Evolutionary conservation across 805 yeast species (phyloP), one percentile per base, ranked within the genome.

Genomic region (Ogataea trehaloabstinens): DNA sequence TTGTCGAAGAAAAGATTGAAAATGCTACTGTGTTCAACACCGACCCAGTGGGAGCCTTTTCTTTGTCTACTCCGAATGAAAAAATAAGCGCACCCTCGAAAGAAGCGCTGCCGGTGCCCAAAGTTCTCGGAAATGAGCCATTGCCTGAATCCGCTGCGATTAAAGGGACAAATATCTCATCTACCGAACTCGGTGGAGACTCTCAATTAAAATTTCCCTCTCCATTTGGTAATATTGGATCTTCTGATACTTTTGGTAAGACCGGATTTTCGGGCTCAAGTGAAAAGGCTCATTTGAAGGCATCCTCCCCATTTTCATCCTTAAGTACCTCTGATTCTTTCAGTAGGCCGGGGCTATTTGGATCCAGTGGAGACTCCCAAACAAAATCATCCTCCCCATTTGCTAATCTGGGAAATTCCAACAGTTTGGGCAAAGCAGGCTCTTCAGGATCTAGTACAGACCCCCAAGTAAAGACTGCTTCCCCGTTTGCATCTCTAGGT

Each of bases 401-500:
- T 19, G 33, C 22, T 17, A 6, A 8, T 6, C 19, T 30, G 6
- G 19, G 21, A 10, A n/a, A 27, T 27, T 12, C 30, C n/a, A 16
- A 17, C 10, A 19, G 33, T 18, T n/a, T n/a, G n/a, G n/a, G n/a
- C n/a, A n/a, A n/a, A n/a, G n/a, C n/a, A n/a, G n/a, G n/a, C n/a
- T n/a, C n/a, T n/a, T n/a, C n/a, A n/a, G n/a, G n/a, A n/a, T n/a
- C n/a, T n/a, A n/a, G n/a, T n/a, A n/a, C n/a, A n/a, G n/a, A n/a
- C n/a, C n/a, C n/a, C n/a, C n/a, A n/a, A n/a, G n/a, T n/a, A n/a
- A n/a, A n/a, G n/a, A 17, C 7, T 16, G 33, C 33, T 10, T 30
- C 33, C 10, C 33, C 33, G 20, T 30, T 30, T 19, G 33, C 33
- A 10, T 16, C 37, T 12, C 16, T 22, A 10, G 6, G 8, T 34